A percentile compares a stretch with the other conserved stretches of the same genome.
Conservation (phyloP, 257 asterid genomes). For the Solanum dulcamara region DNA sequence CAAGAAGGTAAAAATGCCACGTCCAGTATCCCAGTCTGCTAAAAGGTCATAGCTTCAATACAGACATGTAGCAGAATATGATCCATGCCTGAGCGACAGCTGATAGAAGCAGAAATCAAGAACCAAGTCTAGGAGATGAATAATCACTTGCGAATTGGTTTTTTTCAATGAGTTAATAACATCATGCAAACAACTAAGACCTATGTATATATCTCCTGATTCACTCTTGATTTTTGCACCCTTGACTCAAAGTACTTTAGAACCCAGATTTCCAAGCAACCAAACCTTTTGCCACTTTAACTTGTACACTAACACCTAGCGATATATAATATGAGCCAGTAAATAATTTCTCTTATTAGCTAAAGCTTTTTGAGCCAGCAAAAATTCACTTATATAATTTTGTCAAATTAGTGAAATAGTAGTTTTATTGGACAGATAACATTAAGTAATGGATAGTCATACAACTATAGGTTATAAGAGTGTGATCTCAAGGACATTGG, state of each 20-base stretch:
- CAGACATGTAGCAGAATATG: neutral
- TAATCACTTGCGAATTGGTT: neutral
- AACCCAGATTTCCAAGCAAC: neutral
- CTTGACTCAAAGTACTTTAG: neutral
- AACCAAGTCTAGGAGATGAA: neutral
- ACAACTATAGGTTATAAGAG: neutral
- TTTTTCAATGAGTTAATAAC: neutral
- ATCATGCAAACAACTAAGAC: neutral
- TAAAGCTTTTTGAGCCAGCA: neutral
- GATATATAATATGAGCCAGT: neutral
- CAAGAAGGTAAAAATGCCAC: neutral
- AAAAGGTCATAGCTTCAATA: neutral
- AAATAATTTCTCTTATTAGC: neutral
- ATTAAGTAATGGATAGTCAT: neutral
- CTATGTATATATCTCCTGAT: neutral
- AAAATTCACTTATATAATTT: neutral
- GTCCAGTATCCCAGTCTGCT: neutral
- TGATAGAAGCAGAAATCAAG: neutral
- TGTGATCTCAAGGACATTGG: neutral
- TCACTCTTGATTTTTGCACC: neutral
- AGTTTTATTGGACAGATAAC: neutral
- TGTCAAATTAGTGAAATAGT: neutral
- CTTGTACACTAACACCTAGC: neutral
- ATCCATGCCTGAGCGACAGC: neutral
- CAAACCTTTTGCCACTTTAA: neutral